Conservation (phyloP, 208 protist species). For the Crithidia fasciculata region DNA sequence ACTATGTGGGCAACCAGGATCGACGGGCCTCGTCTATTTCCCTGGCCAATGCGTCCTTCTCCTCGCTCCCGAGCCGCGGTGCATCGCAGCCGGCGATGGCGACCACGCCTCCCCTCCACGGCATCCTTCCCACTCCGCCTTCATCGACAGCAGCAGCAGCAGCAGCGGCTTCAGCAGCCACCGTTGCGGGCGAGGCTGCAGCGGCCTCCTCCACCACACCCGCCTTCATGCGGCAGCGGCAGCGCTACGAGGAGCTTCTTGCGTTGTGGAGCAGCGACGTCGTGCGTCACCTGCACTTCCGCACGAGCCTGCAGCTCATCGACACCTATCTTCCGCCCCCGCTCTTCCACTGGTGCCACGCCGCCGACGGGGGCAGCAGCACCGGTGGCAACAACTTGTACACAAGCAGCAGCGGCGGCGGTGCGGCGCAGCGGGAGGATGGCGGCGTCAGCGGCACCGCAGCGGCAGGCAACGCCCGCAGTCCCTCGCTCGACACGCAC, state of each 20-base stretch:
- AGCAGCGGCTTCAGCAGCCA: neutral
- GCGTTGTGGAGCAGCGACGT: slow-evolving; percentile 34
- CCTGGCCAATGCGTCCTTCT: neutral
- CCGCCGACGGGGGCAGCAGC: neutral
- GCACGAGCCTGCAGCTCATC: slow-evolving; percentile 53
- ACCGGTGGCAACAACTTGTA: too few relatives aligned
- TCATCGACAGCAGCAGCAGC: neutral
- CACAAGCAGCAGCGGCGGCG: slow-evolving; percentile 1
- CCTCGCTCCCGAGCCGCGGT: neutral
- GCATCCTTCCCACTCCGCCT: neutral
- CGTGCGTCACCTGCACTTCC: slow-evolving; percentile 33
- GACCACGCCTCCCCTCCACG: neutral
- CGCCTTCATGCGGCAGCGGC: neutral
- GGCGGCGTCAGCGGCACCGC: neutral
- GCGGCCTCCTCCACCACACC: slow-evolving; percentile 2
- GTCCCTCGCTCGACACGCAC: neutral
- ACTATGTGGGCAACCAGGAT: too few relatives aligned
- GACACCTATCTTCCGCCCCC: slow-evolving; percentile 65
- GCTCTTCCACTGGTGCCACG: slow-evolving; percentile 21
- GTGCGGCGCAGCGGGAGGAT: neutral
- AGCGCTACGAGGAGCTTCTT: slow-evolving; percentile 13
- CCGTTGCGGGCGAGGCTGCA: neutral
- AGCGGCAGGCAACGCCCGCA: neutral
- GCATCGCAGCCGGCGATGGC: neutral
- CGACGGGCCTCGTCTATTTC: neutral